Percentiles rank a stretch among this genome's conserved stretches.
These are phyloP conservation scores for Colletotrichum sp. DNA, from an alignment of 2,329 filamentous ascomycete genomes.

Conservation along the genomic window DNA sequence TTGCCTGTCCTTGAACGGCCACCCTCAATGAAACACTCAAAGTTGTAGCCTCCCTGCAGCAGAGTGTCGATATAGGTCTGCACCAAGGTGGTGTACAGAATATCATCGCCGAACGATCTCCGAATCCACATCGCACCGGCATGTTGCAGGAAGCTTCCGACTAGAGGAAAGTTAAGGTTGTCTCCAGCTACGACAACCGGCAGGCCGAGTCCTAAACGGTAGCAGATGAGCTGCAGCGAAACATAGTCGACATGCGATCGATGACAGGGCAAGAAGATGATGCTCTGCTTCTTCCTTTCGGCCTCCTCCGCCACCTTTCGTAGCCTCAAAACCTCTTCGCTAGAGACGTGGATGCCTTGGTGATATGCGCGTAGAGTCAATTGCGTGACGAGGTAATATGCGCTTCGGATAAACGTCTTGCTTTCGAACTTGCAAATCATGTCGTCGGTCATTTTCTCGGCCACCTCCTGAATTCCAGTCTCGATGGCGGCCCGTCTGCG, in stretches of 20 bases:
- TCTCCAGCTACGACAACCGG: constrained; percentile 95
- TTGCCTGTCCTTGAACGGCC: constrained; percentile 93
- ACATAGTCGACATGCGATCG: constrained; percentile 97
- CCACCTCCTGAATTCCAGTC: constrained; percentile 76
- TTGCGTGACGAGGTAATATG: constrained; percentile 90
- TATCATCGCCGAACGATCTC: constrained; percentile 89
- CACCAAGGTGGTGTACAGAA: constrained; percentile 89
- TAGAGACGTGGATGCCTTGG: constrained; percentile 95
- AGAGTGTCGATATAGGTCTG: constrained; percentile 95
- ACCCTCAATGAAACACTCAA: constrained; percentile 98
- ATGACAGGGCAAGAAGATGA: constrained; percentile 95
- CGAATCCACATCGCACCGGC: constrained; percentile 98
- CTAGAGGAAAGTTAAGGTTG: constrained; percentile 91
- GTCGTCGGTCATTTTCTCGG: constrained; percentile 84
- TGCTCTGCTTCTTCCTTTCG: constrained; percentile 86
- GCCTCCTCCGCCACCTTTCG: constrained; percentile 84
- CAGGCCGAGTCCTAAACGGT: constrained; percentile 85
- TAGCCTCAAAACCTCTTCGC: constrained; percentile 86
- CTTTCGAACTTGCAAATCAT: constrained; percentile 99
- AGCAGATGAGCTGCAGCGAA: constrained; percentile 93
- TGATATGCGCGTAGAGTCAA: constrained; percentile 92
- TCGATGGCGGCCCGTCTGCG: constrained; percentile 71
- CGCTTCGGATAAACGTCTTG: constrained; percentile 87
- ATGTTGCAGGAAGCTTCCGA: constrained; percentile 90
- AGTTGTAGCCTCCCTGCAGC: constrained; percentile 88